Evolutionary conservation across 371 early-diverging fungal species (phyloP).

Genomic region (Mucor lusitanicus): DNA sequence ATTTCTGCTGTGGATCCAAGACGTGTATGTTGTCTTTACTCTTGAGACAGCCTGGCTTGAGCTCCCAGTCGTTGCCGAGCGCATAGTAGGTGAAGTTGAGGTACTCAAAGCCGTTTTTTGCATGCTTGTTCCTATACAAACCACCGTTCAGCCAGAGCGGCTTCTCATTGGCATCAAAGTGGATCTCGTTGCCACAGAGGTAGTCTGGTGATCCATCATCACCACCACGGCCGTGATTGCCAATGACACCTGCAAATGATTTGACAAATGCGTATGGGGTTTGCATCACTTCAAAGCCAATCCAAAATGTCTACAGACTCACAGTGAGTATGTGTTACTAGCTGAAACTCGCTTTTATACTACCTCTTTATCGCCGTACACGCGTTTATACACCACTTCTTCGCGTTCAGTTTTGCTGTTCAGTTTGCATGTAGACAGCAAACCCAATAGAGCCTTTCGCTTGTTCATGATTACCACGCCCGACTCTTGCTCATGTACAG

Average conservation of each 20-base stretch:
- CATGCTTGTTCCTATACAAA: conserved; percentile 45
- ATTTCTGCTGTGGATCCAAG: conserved; percentile 5
- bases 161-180: conserved; percentile 29
- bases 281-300: conserved; percentile 59
- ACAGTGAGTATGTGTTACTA: too few relatives aligned
- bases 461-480: conserved; percentile 66
- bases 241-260: conserved; percentile 56
- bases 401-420: conserved; percentile 48
- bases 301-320: conserved; percentile 63
- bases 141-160: conserved; percentile 57
- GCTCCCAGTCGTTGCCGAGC: conserved; percentile 30
- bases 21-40: conserved; percentile 23
- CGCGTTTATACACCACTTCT: conserved; percentile 36
- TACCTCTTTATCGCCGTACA: conserved; percentile 52
- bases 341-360: too few relatives aligned
- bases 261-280: conserved; percentile 58
- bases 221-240: conserved; percentile 40
- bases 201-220: conserved; percentile 35
- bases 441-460: conserved; percentile 46
- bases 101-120: conserved; percentile 17
- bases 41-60: conserved; percentile 24
- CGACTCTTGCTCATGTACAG: conserved; percentile 59
- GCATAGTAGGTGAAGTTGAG: conserved; percentile 35
- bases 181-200: conserved; percentile 57
- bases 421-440: conserved; percentile 59